Base-by-base conservation (phyloP, 139 green algal species). In the Tetratostichococcus sp. region DNA sequence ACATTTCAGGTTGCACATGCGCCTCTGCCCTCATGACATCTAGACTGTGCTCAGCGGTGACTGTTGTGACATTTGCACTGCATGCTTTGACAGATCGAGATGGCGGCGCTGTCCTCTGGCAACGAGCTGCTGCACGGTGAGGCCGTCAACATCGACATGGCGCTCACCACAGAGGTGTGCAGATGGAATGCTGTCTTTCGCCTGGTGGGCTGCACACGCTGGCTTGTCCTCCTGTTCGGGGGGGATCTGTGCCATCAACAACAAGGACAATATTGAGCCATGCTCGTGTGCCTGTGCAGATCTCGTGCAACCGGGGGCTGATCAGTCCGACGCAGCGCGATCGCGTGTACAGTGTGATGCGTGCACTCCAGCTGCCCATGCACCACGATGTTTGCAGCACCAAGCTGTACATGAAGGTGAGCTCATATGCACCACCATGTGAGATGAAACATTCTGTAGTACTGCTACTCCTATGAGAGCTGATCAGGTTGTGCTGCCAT, bases 61-160 rank as follows among this genome's bases (percentile, higher is more conserved):
- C n/a, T n/a, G n/a, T n/a, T 50, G 39, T 14, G 8, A 22, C 39
- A 50, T 50, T 50, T 14, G 39, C 8, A 50, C 39, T 50, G 39
- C 50, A 25, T 62, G 14, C 19, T 62, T 23, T 26, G 19, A 26
- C 50, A 62, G 31, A 74, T 89, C 42, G 84, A 89, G 73, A 89
- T 89, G 84, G 84, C 76, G 28, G 84, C 81, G 4, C 81, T 89
- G 1, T 57, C 67, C 30, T 66, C 43, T 11, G 73, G 67, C 17
- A 42, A 75, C 25, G 67, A 75, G 35, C 35, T 89, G 43, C 81
- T 89, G 57, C 84, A 89, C 73, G 84, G 84, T 35, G 84, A 89
- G 77, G 84, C 84, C 31, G 84, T 89, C 70, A 79, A 78, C 70
- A 87, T 89, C 33, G 84, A 89, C 73, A 89, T 89, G 84, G 84